These are phyloP conservation scores for Carallia brachiata DNA, from an alignment of 345 rosid genomes.

Conservation along the genomic window DNA sequence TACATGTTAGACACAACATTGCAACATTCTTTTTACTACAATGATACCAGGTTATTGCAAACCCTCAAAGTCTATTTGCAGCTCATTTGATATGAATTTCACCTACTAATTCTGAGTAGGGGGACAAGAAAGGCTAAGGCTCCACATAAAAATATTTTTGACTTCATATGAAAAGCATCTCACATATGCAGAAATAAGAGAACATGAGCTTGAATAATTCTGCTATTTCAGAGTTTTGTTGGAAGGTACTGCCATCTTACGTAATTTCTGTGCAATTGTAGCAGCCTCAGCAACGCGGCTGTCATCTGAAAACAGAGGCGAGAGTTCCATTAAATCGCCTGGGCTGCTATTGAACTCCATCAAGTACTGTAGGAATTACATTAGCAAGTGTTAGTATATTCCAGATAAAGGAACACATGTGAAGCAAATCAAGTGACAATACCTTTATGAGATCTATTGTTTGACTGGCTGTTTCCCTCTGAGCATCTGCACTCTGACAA, in stretches of 20 bases:
- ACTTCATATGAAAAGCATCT: neutral
- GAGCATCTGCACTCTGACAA: slow-evolving; percentile 96
- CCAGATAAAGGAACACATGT: slow-evolving; percentile 6
- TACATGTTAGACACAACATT: too few relatives aligned
- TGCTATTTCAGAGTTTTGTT: slow-evolving; percentile 3
- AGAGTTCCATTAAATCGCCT: slow-evolving; percentile 97
- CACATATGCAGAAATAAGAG: neutral
- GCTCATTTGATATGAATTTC: neutral
- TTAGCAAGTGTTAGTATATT: slow-evolving; percentile 15
- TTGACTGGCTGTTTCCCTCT: slow-evolving; percentile 97
- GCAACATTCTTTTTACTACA: too few relatives aligned
- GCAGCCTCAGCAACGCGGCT: slow-evolving; percentile 99
- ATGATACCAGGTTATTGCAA: too few relatives aligned
- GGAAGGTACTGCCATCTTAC: slow-evolving; percentile 42
- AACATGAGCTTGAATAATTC: slow-evolving; percentile 2
- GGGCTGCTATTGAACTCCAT: slow-evolving; percentile 99
- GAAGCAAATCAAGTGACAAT: slow-evolving; percentile 21
- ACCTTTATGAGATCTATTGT: slow-evolving; percentile 98
- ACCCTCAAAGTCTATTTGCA: neutral
- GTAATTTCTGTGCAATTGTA: slow-evolving; percentile 92
- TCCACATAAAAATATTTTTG: neutral
- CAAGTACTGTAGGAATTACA: slow-evolving; percentile 66
- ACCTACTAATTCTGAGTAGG: neutral
- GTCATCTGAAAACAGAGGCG: slow-evolving; percentile 96
- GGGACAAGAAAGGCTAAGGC: neutral